Percentiles rank a stretch among this genome's conserved stretches.
Evolutionary conservation across 2,329 filamentous ascomycete species (phyloP).

Genomic region (Colletotrichum filicis): DNA sequence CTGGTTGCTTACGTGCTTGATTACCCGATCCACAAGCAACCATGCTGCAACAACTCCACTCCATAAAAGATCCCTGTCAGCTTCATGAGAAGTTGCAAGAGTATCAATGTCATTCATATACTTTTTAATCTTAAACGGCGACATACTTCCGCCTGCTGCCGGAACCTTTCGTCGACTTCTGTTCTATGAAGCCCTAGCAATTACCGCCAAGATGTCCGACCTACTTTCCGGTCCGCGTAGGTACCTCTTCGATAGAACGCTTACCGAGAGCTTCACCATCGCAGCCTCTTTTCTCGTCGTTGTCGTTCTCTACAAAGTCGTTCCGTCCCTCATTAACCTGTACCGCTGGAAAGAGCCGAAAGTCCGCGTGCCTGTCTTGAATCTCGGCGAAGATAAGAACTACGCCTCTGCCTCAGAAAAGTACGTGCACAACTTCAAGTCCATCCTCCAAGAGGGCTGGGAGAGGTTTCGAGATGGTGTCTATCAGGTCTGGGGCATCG

Average conservation of each 20-base stretch:
- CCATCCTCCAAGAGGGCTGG: neutral
- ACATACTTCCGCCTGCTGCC: neutral
- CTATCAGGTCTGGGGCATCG: neutral
- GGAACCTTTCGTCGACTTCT: neutral
- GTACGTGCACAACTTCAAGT: neutral
- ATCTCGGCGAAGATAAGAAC: neutral
- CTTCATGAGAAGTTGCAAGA: neutral
- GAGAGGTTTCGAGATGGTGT: neutral
- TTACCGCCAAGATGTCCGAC: neutral
- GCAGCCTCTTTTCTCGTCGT: neutral
- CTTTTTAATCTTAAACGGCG: neutral
- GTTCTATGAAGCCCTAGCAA: neutral
- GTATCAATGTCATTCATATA: neutral
- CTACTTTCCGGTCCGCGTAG: neutral
- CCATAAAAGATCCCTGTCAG: neutral
- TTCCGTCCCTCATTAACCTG: neutral
- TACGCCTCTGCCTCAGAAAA: neutral
- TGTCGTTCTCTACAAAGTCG: neutral
- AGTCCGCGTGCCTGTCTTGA: neutral
- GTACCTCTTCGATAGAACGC: neutral
- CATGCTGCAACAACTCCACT: neutral
- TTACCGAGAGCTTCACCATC: neutral
- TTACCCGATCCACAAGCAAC: neutral
- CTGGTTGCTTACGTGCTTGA: neutral
- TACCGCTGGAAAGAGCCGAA: neutral